These are phyloP conservation scores for Xylariaceae sp. DNA, from an alignment of 2,329 filamentous ascomycete species.

Conservation along the genomic window DNA sequence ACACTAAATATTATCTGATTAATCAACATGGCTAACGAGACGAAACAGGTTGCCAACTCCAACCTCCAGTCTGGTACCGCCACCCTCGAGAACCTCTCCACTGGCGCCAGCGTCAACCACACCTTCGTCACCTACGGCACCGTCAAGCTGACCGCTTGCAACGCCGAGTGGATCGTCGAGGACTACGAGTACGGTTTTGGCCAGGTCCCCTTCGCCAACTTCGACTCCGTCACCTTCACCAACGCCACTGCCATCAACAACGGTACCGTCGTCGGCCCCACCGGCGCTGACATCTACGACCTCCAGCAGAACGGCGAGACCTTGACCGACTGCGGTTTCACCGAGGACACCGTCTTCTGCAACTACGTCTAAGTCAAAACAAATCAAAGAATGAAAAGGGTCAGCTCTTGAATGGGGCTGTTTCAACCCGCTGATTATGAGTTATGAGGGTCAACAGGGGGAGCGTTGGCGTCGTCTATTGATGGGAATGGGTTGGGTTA, in stretches of 20 bases:
- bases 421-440: background rate
- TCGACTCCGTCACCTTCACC: conserved; percentile 42
- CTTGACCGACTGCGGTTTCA: conserved; percentile 32
- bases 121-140: conserved; percentile 39
- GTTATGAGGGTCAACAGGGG: background rate
- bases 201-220: conserved; percentile 43
- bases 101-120: conserved; percentile 48
- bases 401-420: background rate
- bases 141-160: conserved; percentile 46
- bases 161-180: conserved; percentile 61
- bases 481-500: background rate
- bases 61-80: conserved; percentile 16
- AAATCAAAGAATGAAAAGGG: no score
- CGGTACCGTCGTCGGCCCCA: conserved; percentile 36
- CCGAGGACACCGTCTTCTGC: conserved; percentile 28
- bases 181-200: conserved; percentile 40
- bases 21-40: conserved; percentile 1
- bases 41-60: conserved; percentile 7
- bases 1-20: no score
- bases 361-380: conserved; percentile 18
- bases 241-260: conserved; percentile 34
- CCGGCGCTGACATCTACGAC: conserved; percentile 40
- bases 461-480: background rate
- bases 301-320: conserved; percentile 39
- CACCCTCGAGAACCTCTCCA: conserved; percentile 41